A percentile compares a stretch with the other conserved stretches of the same genome.
phyloP scores from a whole-genome alignment of 139 green algal species.

The Chlamydomonas asymmetrica region DNA sequence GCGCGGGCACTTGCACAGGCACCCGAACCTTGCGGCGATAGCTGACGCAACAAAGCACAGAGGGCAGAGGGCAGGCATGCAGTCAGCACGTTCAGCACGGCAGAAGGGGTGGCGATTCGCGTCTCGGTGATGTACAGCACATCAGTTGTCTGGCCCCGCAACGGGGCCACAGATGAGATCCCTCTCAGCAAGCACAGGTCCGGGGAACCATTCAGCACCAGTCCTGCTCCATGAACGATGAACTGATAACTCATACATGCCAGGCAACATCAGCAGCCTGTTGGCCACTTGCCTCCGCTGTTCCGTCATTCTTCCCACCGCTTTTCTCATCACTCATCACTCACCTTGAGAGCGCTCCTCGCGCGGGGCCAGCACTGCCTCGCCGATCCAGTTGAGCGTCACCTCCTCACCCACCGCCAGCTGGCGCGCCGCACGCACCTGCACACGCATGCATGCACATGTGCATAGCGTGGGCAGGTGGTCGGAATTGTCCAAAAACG shows the following conservation, averaged over 20 bases:
- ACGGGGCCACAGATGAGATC: not conserved
- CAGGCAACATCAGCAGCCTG: too few relatives aligned
- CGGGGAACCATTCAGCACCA: not conserved
- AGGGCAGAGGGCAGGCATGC: not conserved
- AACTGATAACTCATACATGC: too few relatives aligned
- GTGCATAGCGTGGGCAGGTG: not conserved
- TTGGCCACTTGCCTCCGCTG: too few relatives aligned
- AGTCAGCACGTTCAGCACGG: not conserved
- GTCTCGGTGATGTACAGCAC: not conserved
- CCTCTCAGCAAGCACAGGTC: not conserved
- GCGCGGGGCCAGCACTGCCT: not conserved
- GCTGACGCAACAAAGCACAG: not conserved
- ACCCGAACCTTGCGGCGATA: not conserved
- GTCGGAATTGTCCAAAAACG: not conserved
- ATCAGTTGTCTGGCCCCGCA: not conserved
- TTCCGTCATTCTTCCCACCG: not conserved
- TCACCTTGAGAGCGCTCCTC: slow-evolving; percentile 8
- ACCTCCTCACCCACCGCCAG: slow-evolving; percentile 14
- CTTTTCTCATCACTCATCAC: not conserved
- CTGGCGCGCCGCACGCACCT: slow-evolving; percentile 2
- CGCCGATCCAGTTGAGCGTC: slow-evolving; percentile 26
- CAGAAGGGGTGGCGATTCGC: not conserved
- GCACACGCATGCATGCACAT: not conserved
- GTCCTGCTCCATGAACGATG: too few relatives aligned
- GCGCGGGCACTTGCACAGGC: not conserved